Evolutionary conservation across 331 rosid species (phyloP), one percentile per base, ranked within the genome.

Genomic region (Quercus lobata): DNA sequence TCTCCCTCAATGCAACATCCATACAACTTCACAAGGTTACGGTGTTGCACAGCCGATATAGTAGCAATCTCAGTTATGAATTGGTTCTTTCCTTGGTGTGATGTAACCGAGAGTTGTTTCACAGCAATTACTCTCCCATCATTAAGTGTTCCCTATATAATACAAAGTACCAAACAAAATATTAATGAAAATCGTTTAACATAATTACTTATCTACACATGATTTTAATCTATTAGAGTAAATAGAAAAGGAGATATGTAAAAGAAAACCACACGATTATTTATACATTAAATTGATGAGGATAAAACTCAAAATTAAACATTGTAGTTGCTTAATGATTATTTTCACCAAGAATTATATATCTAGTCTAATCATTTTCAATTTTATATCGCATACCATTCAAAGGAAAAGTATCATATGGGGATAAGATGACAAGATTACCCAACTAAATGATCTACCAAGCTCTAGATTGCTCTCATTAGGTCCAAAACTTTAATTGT

Each of bases 81-180:
- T 78, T 94, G 97, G 56, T 46, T 90, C 80, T 88, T 92, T 82
- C 97, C 98, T 83, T 93, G 98, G 83, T 86, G 91, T 62, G 97
- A 93, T 71, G 86, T 83, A 32, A 84, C 77, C 27, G 92, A 90
- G 16, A 93, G 82, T 85, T 89, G 96, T 84, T 93, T 93, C 78
- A 93, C 93, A 11, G 89, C 98, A 72, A 90, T 73, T 11, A 81
- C 89, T 86, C 94, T 90, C 79, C 92, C 98, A 85, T 93, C 98
- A 27, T 72, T 29, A 25, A 93, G 94, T 75, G 68, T 89, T 74
- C 97, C 98, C 98, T 93, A 16, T 29, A 25, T 19, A 75, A 75
- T 11, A 69, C 30, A 82, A 72, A 21, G 70, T 15, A 24, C 15
- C 32, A 80, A 77, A n/a, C 29, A 55, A 57, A 57, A 58, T 57